Percentiles rank a stretch among this genome's conserved stretches.
These are phyloP conservation scores for Claviceps citrina DNA, from an alignment of 2,329 filamentous ascomycete genomes.

Conservation along the genomic window DNA sequence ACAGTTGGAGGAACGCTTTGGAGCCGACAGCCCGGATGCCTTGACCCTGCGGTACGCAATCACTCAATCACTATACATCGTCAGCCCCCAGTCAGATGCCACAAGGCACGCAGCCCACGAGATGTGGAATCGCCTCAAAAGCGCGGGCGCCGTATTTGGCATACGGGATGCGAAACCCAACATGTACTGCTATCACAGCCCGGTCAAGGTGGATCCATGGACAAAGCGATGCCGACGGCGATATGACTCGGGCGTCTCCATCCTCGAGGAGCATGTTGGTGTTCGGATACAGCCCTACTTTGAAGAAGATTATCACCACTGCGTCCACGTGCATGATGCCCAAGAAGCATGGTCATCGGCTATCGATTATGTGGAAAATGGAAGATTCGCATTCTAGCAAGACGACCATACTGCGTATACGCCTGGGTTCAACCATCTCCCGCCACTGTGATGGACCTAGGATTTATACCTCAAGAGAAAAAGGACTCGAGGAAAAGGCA, in stretches of 20 bases:
- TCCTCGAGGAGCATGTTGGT: conserved; percentile 24
- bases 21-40: conserved; percentile 19
- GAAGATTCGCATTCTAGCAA: conserved; percentile 19
- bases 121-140: conserved; percentile 22
- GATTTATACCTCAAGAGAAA: background rate
- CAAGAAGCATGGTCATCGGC: conserved; percentile 24
- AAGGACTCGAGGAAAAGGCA: background rate
- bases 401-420: no score
- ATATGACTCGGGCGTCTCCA: conserved; percentile 22
- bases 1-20: conserved; percentile 21
- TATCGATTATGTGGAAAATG: conserved; percentile 15
- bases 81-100: conserved; percentile 18
- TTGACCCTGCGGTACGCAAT: conserved; percentile 26
- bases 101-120: conserved; percentile 23
- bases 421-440: no score
- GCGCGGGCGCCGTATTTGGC: conserved; percentile 20
- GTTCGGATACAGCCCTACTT: conserved; percentile 26
- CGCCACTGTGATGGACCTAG: no score
- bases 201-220: conserved; percentile 28
- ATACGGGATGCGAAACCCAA: conserved; percentile 23
- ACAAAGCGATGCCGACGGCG: conserved; percentile 27
- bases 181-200: conserved; percentile 28
- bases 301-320: conserved; percentile 28
- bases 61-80: conserved; percentile 24
- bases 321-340: conserved; percentile 22